Conservation (phyloP, 495 filamentous ascomycete genomes). For the Lentithecium fluviatile region DNA sequence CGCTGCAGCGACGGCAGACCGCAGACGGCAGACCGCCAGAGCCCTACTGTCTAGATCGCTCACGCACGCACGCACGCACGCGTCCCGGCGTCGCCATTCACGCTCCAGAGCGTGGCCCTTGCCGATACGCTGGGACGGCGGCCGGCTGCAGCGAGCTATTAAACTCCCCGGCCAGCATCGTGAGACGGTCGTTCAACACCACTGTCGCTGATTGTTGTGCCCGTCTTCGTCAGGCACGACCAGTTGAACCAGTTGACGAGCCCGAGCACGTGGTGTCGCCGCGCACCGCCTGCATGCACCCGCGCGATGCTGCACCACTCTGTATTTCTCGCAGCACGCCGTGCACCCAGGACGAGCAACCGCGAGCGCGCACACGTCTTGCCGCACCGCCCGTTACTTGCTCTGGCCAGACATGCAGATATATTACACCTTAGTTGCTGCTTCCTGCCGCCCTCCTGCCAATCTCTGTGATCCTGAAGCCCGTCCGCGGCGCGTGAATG, state of each 20-base stretch:
- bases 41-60: slow-evolving; percentile 5
- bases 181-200: not conserved
- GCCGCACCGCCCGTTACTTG: slow-evolving; percentile 23
- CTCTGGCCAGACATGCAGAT: slow-evolving; percentile 26
- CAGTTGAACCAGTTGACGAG: too few species aligned
- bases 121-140: slow-evolving; percentile 20
- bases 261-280: slow-evolving; percentile 13
- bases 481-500: slow-evolving; percentile 54
- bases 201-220: not conserved
- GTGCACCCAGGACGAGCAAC: not conserved
- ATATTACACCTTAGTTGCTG: slow-evolving; percentile 21
- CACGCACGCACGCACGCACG: not conserved
- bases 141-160: not conserved
- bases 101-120: slow-evolving; percentile 19
- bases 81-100: not conserved
- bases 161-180: not conserved
- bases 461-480: slow-evolving; percentile 49
- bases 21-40: not conserved
- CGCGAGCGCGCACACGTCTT: not conserved
- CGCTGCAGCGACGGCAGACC: slow-evolving; percentile 14
- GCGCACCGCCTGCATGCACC: not conserved
- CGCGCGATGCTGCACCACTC: slow-evolving; percentile 11
- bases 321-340: slow-evolving; percentile 16
- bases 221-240: slow-evolving; percentile 9
- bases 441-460: not conserved